Percentiles rank a stretch among this genome's conserved stretches.
Conservation (phyloP, 306 rosid species). For the Potentilla sterilis region DNA sequence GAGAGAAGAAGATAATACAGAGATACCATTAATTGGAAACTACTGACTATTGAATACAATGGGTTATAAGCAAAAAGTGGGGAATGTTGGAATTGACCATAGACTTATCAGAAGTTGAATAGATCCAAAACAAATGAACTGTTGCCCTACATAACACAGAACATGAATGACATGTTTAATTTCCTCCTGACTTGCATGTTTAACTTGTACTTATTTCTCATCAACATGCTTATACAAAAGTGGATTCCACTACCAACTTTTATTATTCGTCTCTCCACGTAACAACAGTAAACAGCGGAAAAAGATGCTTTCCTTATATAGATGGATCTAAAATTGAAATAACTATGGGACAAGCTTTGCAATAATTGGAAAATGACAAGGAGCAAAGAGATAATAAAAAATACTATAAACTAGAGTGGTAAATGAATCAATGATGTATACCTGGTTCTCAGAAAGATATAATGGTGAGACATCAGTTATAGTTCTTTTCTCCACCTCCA, state of each 20-base stretch:
- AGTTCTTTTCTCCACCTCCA: slow-evolving; percentile 64
- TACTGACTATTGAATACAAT: not conserved
- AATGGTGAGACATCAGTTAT: slow-evolving; percentile 28
- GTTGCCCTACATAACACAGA: not conserved
- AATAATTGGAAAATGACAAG: not conserved
- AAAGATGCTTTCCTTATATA: not conserved
- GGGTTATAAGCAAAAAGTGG: not conserved
- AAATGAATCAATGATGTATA: slow-evolving; percentile 20
- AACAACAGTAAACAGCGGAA: not conserved
- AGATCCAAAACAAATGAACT: not conserved
- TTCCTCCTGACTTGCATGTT: not conserved
- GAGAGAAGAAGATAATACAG: not conserved
- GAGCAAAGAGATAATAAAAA: not conserved
- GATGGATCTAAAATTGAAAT: not conserved
- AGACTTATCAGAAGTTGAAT: not conserved
- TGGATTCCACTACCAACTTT: not conserved
- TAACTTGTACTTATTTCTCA: not conserved
- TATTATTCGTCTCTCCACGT: not conserved
- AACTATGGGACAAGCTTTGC: not conserved
- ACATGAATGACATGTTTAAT: not conserved
- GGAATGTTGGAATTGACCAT: not conserved
- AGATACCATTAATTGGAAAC: not conserved
- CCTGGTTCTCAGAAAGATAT: slow-evolving; percentile 69
- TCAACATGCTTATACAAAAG: not conserved
- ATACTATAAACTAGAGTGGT: not conserved